Evolutionary conservation across 805 yeast genomes (phyloP).

Genomic region (Nakazawaea wickerhamii): DNA sequence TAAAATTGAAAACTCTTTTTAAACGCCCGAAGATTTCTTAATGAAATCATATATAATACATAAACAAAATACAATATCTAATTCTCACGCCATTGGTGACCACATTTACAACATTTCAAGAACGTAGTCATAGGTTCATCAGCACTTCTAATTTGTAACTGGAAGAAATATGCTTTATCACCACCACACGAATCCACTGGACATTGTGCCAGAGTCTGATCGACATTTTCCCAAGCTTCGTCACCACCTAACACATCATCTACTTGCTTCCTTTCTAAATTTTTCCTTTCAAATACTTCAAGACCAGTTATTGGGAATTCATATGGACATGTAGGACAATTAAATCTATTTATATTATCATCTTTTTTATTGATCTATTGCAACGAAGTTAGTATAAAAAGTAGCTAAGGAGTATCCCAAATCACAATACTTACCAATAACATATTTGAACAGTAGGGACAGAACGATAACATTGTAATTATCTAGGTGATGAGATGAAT

Average conservation of each 20-base stretch:
- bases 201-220: slow-evolving; percentile 90
- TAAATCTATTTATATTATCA: slow-evolving; percentile 56
- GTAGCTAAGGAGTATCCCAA: background rate
- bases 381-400: slow-evolving; percentile 7
- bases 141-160: slow-evolving; percentile 93
- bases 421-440: slow-evolving; percentile 42
- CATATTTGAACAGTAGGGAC: slow-evolving; percentile 94
- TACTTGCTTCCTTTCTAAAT: slow-evolving; percentile 79
- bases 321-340: slow-evolving; percentile 94
- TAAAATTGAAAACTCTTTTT: slow-evolving; percentile 8
- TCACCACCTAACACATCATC: slow-evolving; percentile 96
- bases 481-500: background rate
- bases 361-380: slow-evolving; percentile 51
- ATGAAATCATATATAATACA: no score
- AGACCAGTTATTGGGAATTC: slow-evolving; percentile 83
- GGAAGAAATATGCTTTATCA: slow-evolving; percentile 93
- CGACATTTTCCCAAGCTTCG: slow-evolving; percentile 99
- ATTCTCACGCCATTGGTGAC: slow-evolving; percentile 95
- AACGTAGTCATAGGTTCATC: slow-evolving; percentile 99
- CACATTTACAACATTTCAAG: slow-evolving; percentile 90
- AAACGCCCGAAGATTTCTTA: slow-evolving; percentile 9
- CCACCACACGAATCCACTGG: slow-evolving; percentile 83
- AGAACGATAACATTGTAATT: slow-evolving; percentile 74
- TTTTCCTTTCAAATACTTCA: slow-evolving; percentile 80
- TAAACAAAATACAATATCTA: slow-evolving; percentile 24